A percentile compares a stretch with the other conserved stretches of the same genome.
Conservation (phyloP, 176 grass and related monocot species). For the Aegilops longissima region DNA sequence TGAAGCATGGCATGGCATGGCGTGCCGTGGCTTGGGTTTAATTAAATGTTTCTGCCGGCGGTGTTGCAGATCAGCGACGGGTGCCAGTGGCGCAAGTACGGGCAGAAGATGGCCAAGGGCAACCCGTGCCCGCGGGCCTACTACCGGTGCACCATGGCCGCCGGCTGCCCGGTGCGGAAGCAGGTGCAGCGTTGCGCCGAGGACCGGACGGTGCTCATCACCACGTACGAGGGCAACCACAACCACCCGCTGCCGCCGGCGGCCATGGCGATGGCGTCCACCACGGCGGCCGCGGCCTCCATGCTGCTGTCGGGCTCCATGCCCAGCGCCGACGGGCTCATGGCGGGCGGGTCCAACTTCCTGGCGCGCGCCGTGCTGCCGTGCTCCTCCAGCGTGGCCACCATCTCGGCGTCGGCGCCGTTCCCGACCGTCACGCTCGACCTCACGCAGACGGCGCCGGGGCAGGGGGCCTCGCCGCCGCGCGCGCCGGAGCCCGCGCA, state of each 20-base stretch:
- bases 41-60: background rate
- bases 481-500: conserved; percentile 37
- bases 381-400: conserved; percentile 74
- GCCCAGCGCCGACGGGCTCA: conserved; percentile 66
- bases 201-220: conserved; percentile 71
- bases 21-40: background rate
- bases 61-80: conserved; percentile 76
- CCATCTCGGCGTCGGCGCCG: conserved; percentile 78
- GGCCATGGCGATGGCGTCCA: conserved; percentile 80
- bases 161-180: conserved; percentile 81
- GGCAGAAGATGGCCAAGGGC: conserved; percentile 95
- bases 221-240: conserved; percentile 83
- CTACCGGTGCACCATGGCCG: conserved; percentile 89
- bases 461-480: conserved; percentile 14
- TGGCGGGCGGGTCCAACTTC: conserved; percentile 70
- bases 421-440: conserved; percentile 89
- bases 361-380: conserved; percentile 68
- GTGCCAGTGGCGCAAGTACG: conserved; percentile 95
- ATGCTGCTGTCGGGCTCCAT: conserved; percentile 85
- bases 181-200: conserved; percentile 89
- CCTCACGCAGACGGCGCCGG: conserved; percentile 54
- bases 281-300: conserved; percentile 69
- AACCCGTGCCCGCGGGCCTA: conserved; percentile 86
- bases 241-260: conserved; percentile 90
- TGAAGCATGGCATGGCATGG: background rate